A percentile compares a stretch with the other conserved stretches of the same genome.
Conservation (phyloP, 148 eudicot genomes). For the Diospyros kaki region DNA sequence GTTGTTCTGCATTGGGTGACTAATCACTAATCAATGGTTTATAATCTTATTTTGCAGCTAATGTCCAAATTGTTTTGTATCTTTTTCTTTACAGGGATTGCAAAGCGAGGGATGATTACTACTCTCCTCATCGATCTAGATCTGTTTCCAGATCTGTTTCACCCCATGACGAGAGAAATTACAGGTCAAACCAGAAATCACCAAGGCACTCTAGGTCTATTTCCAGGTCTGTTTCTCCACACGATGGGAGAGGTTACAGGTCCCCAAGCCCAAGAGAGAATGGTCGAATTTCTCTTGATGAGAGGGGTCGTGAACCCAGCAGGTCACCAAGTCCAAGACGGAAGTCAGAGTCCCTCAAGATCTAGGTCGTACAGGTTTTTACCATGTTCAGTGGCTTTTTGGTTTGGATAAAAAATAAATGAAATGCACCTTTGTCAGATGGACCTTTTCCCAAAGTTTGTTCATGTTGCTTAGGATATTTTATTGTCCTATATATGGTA, state of each 20-base stretch:
- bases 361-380: conserved; percentile 33
- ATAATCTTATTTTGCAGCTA: background rate
- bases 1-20: background rate
- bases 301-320: conserved; percentile 25
- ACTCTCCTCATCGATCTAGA: conserved; percentile 34
- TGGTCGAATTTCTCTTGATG: conserved; percentile 23
- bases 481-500: background rate
- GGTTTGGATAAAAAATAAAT: background rate
- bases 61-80: background rate
- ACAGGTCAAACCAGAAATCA: conserved; percentile 36
- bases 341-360: conserved; percentile 26
- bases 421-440: background rate
- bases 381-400: background rate
- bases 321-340: conserved; percentile 38
- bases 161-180: conserved; percentile 41
- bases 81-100: conserved; percentile 21
- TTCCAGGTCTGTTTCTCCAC: conserved; percentile 46
- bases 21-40: conserved; percentile 7
- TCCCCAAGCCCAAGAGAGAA: conserved; percentile 35
- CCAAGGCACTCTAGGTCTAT: conserved; percentile 42
- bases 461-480: background rate
- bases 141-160: conserved; percentile 46
- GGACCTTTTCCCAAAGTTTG: background rate
- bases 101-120: conserved; percentile 24
- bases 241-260: conserved; percentile 14